A percentile compares a stretch with the other conserved stretches of the same genome.
These are phyloP conservation scores for Thuidium tamariscinum DNA, from an alignment of 225 moss, liverwort and hornwort species.

Conservation along the genomic window DNA sequence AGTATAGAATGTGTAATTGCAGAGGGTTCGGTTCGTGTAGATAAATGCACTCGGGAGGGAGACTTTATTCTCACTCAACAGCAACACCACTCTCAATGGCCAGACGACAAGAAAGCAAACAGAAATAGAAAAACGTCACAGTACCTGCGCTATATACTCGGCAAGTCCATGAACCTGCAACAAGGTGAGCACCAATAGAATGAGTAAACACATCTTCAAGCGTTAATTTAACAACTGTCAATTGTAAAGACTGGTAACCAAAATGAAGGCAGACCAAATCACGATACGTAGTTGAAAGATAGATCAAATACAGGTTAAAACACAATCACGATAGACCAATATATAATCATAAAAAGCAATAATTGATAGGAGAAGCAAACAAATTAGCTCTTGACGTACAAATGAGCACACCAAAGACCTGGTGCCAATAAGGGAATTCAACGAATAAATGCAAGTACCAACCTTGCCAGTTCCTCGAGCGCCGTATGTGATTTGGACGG, in stretches of 20 bases:
- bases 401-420: not conserved
- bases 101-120: not conserved
- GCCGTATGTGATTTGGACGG: slow-evolving; percentile 74
- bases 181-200: slow-evolving; percentile 2
- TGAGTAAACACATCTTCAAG: not conserved
- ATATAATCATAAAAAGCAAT: not conserved
- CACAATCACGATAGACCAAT: not conserved
- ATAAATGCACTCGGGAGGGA: not conserved
- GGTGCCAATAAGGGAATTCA: not conserved
- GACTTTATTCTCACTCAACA: not conserved
- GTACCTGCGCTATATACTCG: slow-evolving; percentile 98
- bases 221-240: not conserved
- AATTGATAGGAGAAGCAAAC: not conserved
- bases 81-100: not conserved
- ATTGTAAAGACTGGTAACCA: not conserved
- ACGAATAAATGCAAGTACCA: not conserved
- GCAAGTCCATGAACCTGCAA: slow-evolving; percentile 98
- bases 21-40: not conserved
- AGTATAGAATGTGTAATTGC: not conserved
- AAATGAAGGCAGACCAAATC: not conserved
- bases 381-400: not conserved
- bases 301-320: not conserved
- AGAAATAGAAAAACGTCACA: not conserved
- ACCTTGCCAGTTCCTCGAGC: slow-evolving; percentile 96
- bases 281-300: not conserved